These are phyloP conservation scores for Yamadazyma diospyri DNA, from an alignment of 1,139 yeast genomes.

Conservation along the genomic window DNA sequence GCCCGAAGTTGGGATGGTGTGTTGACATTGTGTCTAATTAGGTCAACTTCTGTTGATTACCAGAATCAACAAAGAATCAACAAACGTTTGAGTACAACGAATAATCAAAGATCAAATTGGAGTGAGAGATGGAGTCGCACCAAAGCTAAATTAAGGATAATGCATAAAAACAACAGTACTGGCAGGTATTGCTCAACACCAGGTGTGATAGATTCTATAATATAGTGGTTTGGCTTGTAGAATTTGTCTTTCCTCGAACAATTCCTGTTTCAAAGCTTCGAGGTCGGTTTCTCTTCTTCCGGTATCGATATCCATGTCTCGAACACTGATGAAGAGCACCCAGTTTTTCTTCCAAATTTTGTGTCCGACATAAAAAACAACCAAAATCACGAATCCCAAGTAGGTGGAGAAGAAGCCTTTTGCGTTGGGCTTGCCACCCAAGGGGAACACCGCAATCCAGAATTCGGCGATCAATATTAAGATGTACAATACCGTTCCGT, in stretches of 20 bases:
- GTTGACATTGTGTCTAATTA: slow-evolving; percentile 13
- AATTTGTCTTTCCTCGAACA: slow-evolving; percentile 35
- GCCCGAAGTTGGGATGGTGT: slow-evolving; percentile 34
- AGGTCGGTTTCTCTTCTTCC: slow-evolving; percentile 42
- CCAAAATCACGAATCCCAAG: slow-evolving; percentile 35
- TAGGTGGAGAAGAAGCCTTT: slow-evolving; percentile 32
- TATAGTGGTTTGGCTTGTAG: slow-evolving; percentile 32
- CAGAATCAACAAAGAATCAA: too few relatives aligned
- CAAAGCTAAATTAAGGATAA: too few relatives aligned
- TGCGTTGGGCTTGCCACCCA: slow-evolving; percentile 35
- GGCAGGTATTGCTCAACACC: too few relatives aligned
- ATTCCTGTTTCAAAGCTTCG: slow-evolving; percentile 39
- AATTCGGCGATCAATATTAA: slow-evolving; percentile 57
- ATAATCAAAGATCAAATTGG: too few relatives aligned
- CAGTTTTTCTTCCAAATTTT: slow-evolving; percentile 41
- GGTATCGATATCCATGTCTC: slow-evolving; percentile 38
- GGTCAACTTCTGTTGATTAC: too few relatives aligned
- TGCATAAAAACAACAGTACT: too few relatives aligned
- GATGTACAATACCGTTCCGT: slow-evolving; percentile 43
- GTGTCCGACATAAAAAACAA: slow-evolving; percentile 37
- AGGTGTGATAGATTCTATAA: slow-evolving; percentile 30
- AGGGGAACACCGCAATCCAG: slow-evolving; percentile 39
- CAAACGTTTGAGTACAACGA: too few relatives aligned
- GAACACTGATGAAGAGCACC: slow-evolving; percentile 30
- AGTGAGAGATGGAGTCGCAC: too few relatives aligned